Evolutionary conservation across 2,329 filamentous ascomycete species (phyloP), one percentile per base, ranked within the genome.

Genomic region (Pseudocercospora cruenta): DNA sequence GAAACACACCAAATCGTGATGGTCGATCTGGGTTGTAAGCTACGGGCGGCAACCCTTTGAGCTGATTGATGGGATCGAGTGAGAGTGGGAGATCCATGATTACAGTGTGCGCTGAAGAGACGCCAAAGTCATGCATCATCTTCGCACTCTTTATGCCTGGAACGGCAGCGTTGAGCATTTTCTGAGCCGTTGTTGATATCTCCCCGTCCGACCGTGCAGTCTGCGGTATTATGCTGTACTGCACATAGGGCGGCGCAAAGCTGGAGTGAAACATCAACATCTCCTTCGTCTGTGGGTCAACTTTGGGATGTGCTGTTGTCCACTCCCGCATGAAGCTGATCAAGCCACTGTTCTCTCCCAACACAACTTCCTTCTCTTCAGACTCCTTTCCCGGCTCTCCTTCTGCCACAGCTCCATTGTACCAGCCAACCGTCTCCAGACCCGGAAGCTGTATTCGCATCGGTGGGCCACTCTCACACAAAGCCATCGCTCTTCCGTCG

Each of bases 61-160:
- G 73, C 28, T 88, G 80, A 65, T 90, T 90, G 47, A 87, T 74
- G 0, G 89, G 88, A 65, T 91, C 86, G 1, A 92, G 79, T 0
- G 86, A 87, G 0, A 92, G 80, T 0, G 90, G 90, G 9, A 91
- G 80, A 71, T 92, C 90, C 78, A 92, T 84, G 63, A 92, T 90
- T 43, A 91, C 79, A 0, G 89, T 90, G 71, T 91, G 84, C 4
- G 74, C 76, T 4, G 79, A 82, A 1, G 89, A 90, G 1, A 89
- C 89, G 14, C 90, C 90, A 76, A 91, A 92, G 74, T 92, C 90
- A 73, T 92, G 90, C 88, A 92, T 92, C 84, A 92, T 89, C 74
- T 89, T 91, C 1, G 88, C 86, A 1, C 85, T 85, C 3, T 81
- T 80, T 26, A 91, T 82, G 0, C 89, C 88, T 0, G 88, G 85